These are phyloP conservation scores for Solanum piurae DNA, from an alignment of 257 asterid genomes.

Conservation along the genomic window DNA sequence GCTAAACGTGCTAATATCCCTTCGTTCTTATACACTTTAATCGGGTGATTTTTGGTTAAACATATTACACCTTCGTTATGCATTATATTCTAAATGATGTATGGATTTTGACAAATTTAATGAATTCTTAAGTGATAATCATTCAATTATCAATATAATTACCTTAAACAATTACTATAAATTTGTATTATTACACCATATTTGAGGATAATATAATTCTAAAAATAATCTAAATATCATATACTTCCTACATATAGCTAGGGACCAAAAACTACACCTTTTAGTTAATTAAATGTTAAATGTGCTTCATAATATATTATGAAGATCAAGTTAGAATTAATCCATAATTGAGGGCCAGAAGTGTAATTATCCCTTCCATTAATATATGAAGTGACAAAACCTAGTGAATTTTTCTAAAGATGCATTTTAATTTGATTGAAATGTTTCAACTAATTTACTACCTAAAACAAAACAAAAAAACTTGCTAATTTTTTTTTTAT, in stretches of 20 bases:
- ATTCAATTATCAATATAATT: neutral
- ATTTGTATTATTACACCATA: neutral
- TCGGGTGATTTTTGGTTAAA: neutral
- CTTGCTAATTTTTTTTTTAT: neutral
- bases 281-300: neutral
- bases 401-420: neutral
- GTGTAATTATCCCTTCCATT: neutral
- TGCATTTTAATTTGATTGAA: neutral
- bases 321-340: neutral
- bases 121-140: neutral
- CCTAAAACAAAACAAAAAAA: neutral
- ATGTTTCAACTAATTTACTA: neutral
- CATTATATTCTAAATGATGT: neutral
- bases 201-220: neutral
- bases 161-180: neutral
- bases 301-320: neutral
- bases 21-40: neutral
- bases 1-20: neutral
- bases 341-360: neutral
- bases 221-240: neutral
- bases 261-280: neutral
- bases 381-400: neutral
- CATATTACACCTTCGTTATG: neutral
- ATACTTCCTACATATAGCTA: neutral
- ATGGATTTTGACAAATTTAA: neutral